These are phyloP conservation scores for Aspergillus indologenus DNA, from an alignment of 495 filamentous ascomycete genomes.

Conservation along the genomic window DNA sequence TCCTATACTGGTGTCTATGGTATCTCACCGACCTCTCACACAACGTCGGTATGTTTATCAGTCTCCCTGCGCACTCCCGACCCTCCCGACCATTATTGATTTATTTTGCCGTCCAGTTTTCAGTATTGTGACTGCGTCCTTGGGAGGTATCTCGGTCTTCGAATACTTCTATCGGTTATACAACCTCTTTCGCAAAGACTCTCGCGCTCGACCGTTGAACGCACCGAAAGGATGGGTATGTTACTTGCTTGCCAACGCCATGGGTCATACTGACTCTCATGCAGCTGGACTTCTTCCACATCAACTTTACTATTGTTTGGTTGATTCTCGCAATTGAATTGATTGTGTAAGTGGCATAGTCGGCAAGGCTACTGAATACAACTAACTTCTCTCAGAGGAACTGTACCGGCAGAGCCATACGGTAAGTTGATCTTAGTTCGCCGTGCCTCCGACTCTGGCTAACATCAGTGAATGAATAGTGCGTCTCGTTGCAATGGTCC, in stretches of 20 bases:
- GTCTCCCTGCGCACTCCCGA: background rate
- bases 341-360: slow-evolving; percentile 42
- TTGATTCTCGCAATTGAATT: slow-evolving; percentile 50
- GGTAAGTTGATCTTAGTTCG: slow-evolving; percentile 23
- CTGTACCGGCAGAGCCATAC: slow-evolving; percentile 37
- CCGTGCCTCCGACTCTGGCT: slow-evolving; percentile 19
- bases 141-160: slow-evolving; percentile 59
- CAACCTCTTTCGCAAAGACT: slow-evolving; percentile 45
- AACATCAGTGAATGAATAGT: slow-evolving; percentile 35
- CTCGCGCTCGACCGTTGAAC: slow-evolving; percentile 52
- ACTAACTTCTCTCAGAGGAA: slow-evolving; percentile 38
- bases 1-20: slow-evolving; percentile 56
- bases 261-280: slow-evolving; percentile 10
- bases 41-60: slow-evolving; percentile 46
- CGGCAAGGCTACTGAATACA: no score
- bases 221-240: slow-evolving; percentile 48
- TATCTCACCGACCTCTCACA: slow-evolving; percentile 53
- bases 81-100: background rate
- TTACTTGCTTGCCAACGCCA: background rate
- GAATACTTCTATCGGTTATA: slow-evolving; percentile 53
- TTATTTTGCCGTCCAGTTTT: slow-evolving; percentile 39
- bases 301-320: slow-evolving; percentile 57
- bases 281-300: slow-evolving; percentile 61
- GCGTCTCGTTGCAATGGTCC: slow-evolving; percentile 59
- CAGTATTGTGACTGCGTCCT: slow-evolving; percentile 53